Evolutionary conservation across 176 grass and related monocot genomes (phyloP).

Genomic region (Carex cristatella): DNA sequence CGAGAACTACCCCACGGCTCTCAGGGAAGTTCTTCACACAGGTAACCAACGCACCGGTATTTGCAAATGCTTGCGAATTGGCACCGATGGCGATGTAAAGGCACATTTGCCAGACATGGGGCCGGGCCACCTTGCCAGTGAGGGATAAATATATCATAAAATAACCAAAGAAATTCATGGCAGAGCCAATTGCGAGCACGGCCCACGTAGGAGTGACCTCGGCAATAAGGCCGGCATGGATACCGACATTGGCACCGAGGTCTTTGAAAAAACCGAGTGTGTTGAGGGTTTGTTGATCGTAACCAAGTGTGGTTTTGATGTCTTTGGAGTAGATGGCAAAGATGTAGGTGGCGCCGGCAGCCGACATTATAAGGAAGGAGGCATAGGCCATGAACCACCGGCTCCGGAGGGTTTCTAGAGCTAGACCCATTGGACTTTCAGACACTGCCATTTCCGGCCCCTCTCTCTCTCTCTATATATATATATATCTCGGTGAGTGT

Average conservation of each 20-base stretch:
- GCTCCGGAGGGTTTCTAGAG: conserved; percentile 31
- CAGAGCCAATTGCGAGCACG: conserved; percentile 45
- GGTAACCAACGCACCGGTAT: conserved; percentile 61
- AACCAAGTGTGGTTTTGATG: conserved; percentile 59
- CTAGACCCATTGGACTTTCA: conserved; percentile 12
- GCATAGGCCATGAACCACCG: conserved; percentile 85
- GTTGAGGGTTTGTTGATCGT: conserved; percentile 79
- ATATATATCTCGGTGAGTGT: background rate
- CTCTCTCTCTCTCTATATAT: background rate
- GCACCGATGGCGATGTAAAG: conserved; percentile 62
- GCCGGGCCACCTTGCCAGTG: conserved; percentile 26
- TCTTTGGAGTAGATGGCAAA: conserved; percentile 69
- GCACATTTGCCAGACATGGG: conserved; percentile 68
- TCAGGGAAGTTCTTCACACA: conserved; percentile 72
- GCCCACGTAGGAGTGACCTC: conserved; percentile 58
- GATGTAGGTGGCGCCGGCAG: conserved; percentile 67
- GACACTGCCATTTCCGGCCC: background rate
- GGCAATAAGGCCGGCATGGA: conserved; percentile 52
- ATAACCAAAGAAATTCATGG: conserved; percentile 67
- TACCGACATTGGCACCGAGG: conserved; percentile 60
- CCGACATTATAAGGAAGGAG: conserved; percentile 58
- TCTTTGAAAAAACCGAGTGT: conserved; percentile 85
- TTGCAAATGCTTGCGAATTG: conserved; percentile 73
- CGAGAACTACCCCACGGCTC: conserved; percentile 55
- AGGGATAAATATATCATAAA: conserved; percentile 73